Percentiles rank a stretch among this genome's conserved stretches.
Evolutionary conservation across 129 eudicot species (phyloP).

Genomic region (Flaveria robusta): DNA sequence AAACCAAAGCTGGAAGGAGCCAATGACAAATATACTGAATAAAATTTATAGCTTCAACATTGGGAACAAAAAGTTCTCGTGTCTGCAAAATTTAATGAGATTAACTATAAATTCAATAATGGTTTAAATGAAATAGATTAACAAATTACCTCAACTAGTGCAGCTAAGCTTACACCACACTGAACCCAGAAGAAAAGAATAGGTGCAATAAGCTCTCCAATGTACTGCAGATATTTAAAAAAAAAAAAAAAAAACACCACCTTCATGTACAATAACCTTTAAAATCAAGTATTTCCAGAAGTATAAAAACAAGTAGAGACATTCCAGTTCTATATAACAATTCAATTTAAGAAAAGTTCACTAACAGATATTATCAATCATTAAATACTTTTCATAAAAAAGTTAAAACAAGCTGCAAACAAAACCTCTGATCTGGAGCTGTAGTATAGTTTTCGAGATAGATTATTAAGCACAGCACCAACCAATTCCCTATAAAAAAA

Average conservation of each 20-base stretch:
- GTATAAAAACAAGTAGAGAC: constrained; percentile 26
- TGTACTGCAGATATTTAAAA: constrained; percentile 58
- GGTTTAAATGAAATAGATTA: constrained; percentile 11
- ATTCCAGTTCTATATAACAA: constrained; percentile 1
- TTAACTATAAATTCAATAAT: neutral
- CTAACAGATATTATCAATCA: neutral
- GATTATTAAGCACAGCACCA: constrained; percentile 67
- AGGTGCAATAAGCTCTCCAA: constrained; percentile 89
- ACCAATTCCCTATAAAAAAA: constrained; percentile 76
- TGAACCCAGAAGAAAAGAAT: constrained; percentile 82
- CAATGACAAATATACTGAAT: constrained; percentile 84
- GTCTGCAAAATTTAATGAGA: constrained; percentile 50
- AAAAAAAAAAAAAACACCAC: neutral
- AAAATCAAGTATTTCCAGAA: constrained; percentile 5
- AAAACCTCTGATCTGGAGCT: constrained; percentile 71
- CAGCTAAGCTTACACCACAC: constrained; percentile 83
- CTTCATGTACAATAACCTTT: constrained; percentile 15
- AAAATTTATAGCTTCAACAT: constrained; percentile 73
- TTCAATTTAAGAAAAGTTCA: constrained; percentile 6
- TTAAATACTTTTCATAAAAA: neutral
- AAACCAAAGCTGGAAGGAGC: constrained; percentile 91
- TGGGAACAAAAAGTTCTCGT: constrained; percentile 75
- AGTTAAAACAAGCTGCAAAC: constrained; percentile 18
- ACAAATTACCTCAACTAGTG: constrained; percentile 79
- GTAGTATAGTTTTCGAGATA: constrained; percentile 66